These are phyloP conservation scores for Rhodotorula graminis DNA, from an alignment of 768 basidiomycete genomes.

Conservation along the genomic window DNA sequence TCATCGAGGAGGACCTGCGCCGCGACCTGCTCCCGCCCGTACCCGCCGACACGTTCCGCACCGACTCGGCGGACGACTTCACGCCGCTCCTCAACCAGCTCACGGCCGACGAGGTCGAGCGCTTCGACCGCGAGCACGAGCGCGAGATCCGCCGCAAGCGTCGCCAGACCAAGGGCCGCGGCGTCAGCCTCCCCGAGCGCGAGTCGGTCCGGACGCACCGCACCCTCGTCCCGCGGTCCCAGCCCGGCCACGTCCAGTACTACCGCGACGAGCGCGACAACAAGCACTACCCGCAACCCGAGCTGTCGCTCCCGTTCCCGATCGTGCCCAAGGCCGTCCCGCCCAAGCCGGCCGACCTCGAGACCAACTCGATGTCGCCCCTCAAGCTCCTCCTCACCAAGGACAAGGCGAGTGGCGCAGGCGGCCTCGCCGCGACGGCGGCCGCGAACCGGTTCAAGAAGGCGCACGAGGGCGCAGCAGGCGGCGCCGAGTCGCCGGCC, in stretches of 20 bases:
- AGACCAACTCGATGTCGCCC: constrained; percentile 62
- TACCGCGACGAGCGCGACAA: constrained; percentile 30
- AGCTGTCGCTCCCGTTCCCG: constrained; percentile 43
- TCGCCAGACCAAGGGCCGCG: constrained; percentile 73
- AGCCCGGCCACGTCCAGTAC: constrained; percentile 50
- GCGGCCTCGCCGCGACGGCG: constrained; percentile 54
- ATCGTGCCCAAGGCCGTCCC: constrained; percentile 28
- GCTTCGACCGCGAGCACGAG: constrained; percentile 86
- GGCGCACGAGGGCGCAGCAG: background rate
- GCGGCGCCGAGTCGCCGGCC: background rate
- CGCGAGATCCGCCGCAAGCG: constrained; percentile 78
- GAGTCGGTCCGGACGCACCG: constrained; percentile 88
- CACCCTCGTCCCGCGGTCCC: constrained; percentile 67
- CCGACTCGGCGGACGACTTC: constrained; percentile 70
- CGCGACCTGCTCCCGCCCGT: constrained; percentile 83
- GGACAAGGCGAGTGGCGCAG: constrained; percentile 17
- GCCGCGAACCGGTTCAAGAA: constrained; percentile 12
- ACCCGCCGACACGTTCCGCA: constrained; percentile 56
- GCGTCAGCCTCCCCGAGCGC: constrained; percentile 80
- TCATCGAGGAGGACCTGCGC: constrained; percentile 86
- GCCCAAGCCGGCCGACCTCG: constrained; percentile 33
- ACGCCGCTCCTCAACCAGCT: constrained; percentile 87
- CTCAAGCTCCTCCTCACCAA: constrained; percentile 14
- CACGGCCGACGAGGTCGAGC: constrained; percentile 80
- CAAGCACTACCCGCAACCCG: constrained; percentile 40